These are phyloP conservation scores for Nicotiana attenuata DNA, from an alignment of 257 asterid genomes.

Conservation along the genomic window DNA sequence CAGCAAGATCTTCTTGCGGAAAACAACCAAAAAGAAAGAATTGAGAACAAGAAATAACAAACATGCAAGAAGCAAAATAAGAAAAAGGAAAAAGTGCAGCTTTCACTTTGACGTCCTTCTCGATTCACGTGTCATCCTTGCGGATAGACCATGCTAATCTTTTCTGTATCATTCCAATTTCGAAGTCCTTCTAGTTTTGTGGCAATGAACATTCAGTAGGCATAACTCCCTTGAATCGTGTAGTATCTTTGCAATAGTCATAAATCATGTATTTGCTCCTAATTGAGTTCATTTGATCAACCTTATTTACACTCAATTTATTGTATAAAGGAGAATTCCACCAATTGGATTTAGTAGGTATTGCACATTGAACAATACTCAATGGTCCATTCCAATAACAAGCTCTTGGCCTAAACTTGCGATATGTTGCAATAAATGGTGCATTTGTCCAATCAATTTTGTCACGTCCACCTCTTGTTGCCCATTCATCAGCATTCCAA, in stretches of 20 bases:
- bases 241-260: constrained; percentile 59
- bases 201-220: constrained; percentile 53
- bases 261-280: constrained; percentile 47
- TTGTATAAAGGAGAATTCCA: constrained; percentile 29
- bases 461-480: constrained; percentile 64
- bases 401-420: constrained; percentile 46
- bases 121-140: no score
- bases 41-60: background rate
- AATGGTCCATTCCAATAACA: constrained; percentile 36
- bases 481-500: constrained; percentile 87
- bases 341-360: constrained; percentile 34
- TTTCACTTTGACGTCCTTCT: no score
- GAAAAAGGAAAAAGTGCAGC: background rate
- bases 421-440: constrained; percentile 48
- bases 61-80: background rate
- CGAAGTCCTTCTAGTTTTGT: constrained; percentile 16
- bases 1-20: background rate
- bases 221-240: constrained; percentile 33
- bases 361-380: constrained; percentile 26
- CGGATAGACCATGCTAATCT: accelerated
- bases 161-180: no score
- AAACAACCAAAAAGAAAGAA: background rate
- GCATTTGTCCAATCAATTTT: constrained; percentile 59
- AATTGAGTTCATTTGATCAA: constrained; percentile 31
- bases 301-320: constrained; percentile 27